Evolutionary conservation across 768 basidiomycete species (phyloP), one percentile per base, ranked within the genome.

Genomic region (Cantharellus anzutake): DNA sequence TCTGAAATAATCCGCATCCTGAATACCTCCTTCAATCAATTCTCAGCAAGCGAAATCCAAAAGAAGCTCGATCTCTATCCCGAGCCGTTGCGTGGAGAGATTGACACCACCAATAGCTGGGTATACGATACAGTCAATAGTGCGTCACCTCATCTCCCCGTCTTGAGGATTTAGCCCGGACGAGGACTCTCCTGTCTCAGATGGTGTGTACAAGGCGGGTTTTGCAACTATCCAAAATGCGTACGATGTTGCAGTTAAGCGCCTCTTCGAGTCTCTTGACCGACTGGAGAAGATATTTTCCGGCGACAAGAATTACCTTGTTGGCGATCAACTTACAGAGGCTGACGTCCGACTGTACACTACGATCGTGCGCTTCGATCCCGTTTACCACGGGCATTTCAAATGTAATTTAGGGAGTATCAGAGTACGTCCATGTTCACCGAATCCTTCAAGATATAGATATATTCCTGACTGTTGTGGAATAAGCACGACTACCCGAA

Each of bases 1-100:
- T 82, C 86, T 2, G 94, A 98, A 72, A 92, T 98, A 68, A 90
- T 98, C 67, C 83, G 94, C 60, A 86, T 94, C 4, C 79, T 98
- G 73, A 97, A 99, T 71, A 76, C 77, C 4, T 83, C 78, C 1
- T 93, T 94, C 73, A 82, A 96, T 68, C 73, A 82, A 29, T 65
- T 84, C 20, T 60, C 96, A 4, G 69, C 74, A 1, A 83, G 85
- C 3, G 52, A 37, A 14, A 5, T 5, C 52, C 79, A 81, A 62
- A 81, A 80, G 53, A 59, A 64, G 38, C 56, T 74, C 58, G 82
- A 93, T 66, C 74, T 86, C 53, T 97, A 96, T 70, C 96, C 94
- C 0, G 73, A 79, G 61, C 71, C 77, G 3, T 74, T 85, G 35
- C 78, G 81, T 57, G 65, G 72, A 40, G 80, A 90, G 69, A 97